phyloP scores from a whole-genome alignment of 148 eudicot genomes.

The Persicaria tinctoria region DNA sequence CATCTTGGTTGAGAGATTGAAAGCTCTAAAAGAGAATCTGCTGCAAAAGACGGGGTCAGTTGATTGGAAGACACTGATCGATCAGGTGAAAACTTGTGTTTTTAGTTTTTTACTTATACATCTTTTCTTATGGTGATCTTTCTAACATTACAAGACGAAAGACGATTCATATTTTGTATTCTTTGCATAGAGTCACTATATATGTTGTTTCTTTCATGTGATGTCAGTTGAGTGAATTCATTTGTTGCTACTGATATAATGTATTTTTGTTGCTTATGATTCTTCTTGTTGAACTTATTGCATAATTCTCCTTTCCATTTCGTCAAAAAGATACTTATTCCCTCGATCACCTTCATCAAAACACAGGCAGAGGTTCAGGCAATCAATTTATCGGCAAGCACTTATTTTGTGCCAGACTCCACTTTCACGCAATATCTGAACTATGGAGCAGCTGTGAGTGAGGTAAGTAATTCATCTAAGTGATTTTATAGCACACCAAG shows the following conservation, averaged over 20 bases:
- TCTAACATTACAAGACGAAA: not conserved
- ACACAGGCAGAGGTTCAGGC: conserved; percentile 53
- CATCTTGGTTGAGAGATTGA: conserved; percentile 64
- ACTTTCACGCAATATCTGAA: conserved; percentile 52
- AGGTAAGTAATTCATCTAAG: conserved; percentile 32
- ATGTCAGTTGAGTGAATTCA: too few relatives aligned
- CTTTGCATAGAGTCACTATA: too few relatives aligned
- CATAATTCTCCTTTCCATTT: too few relatives aligned
- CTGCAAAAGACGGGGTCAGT: conserved; percentile 39
- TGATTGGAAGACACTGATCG: conserved; percentile 53
- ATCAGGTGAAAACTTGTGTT: conserved; percentile 27
- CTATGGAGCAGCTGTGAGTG: conserved; percentile 90
- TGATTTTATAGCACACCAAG: not conserved
- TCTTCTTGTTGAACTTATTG: too few relatives aligned
- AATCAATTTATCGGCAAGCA: conserved; percentile 60
- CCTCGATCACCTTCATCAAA: not conserved
- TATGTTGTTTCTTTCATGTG: too few relatives aligned
- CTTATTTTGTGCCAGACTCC: conserved; percentile 49
- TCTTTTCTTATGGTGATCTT: not conserved
- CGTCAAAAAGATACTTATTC: too few relatives aligned
- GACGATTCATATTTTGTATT: not conserved
- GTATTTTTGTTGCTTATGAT: not conserved
- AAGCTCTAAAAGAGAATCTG: conserved; percentile 45
- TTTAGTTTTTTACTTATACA: not conserved
- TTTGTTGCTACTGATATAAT: too few relatives aligned